Base-by-base conservation (phyloP, 441 rosid species). In the Arabidopsis hybrid region DNA sequence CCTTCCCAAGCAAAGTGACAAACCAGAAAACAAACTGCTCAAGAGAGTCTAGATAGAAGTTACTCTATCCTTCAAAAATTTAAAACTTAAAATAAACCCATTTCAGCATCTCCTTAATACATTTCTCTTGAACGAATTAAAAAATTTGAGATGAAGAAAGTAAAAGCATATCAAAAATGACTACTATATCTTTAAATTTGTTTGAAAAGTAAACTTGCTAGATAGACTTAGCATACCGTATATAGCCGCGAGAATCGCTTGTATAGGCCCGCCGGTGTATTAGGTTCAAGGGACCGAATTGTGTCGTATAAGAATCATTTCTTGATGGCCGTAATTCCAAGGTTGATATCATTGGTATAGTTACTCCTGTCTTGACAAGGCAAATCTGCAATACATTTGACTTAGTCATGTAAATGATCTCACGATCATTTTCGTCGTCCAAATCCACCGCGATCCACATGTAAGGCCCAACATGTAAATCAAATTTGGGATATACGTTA, bases 291-390 rank as follows among this genome's bases (percentile, higher is more conserved):
- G 87, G 80, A 29, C 79, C 83, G 2, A 64, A 6, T 12, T 62
- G 46, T 0, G 88, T 81, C 0, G 3, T 13, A 42, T 83, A 88
- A 1, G 78, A 57, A 4, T 13, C 10, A 52, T 65, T 76, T 40
- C 46, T 43, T 56, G 86, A 18, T 38, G 56, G 82, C 47, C 89
- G 76, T 3, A 83, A 31, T 47, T 89, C 88, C 32, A 87, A 45
- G 7, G 80, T 78, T 5, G 91, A 85, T 72, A 87, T 82, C 60
- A 83, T 64, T n/a, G 91, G 91, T 10, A 77, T 42, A 35, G 78
- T 72, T 13, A 26, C 9, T 14, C 72, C 78, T 4, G 65, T 72
- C 61, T 76, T 77, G 11, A 74, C 78, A 8, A 78, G 81, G 59
- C 88, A 85, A 46, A 83, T 49, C 34, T 75, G 39, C 9, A 79